Evolutionary conservation across 176 grass and related monocot species (phyloP).

Genomic region (Rhynchospora tenuis): DNA sequence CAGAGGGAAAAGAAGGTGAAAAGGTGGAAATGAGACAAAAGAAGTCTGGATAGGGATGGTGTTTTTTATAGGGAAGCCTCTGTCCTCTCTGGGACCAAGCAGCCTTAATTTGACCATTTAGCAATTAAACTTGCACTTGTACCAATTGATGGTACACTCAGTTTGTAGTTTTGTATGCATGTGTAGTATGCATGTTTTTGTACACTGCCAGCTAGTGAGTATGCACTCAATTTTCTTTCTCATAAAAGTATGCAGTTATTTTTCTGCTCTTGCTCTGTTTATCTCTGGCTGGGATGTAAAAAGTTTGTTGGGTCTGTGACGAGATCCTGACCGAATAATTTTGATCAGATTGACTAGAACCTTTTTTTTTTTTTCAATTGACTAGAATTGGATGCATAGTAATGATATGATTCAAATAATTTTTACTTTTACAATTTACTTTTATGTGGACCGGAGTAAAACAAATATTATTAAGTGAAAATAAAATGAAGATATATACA

Average conservation of each 20-base stretch:
- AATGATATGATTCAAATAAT: neutral
- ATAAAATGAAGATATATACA: neutral
- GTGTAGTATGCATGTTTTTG: neutral
- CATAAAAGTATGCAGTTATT: neutral
- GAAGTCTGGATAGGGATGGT: neutral
- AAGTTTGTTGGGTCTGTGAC: neutral
- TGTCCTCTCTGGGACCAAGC: neutral
- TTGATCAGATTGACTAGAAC: neutral
- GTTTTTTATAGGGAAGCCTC: slow-evolving; percentile 15
- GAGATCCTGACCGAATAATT: neutral
- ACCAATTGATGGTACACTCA: neutral
- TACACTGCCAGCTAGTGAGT: neutral
- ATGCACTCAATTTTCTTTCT: neutral
- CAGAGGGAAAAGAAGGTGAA: neutral
- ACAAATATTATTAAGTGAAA: neutral
- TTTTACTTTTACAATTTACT: neutral
- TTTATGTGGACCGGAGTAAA: neutral
- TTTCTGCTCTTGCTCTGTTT: neutral
- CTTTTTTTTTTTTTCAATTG: no score
- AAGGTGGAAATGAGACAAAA: slow-evolving; percentile 14
- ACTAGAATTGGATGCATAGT: neutral
- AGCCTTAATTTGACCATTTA: slow-evolving; percentile 17
- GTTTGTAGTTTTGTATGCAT: slow-evolving; percentile 11
- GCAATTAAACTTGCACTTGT: neutral
- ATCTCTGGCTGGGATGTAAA: neutral